Percentiles rank a stretch among this genome's conserved stretches.
Evolutionary conservation across 2,329 filamentous ascomycete genomes (phyloP).

Genomic region (Penicillium sp.): DNA sequence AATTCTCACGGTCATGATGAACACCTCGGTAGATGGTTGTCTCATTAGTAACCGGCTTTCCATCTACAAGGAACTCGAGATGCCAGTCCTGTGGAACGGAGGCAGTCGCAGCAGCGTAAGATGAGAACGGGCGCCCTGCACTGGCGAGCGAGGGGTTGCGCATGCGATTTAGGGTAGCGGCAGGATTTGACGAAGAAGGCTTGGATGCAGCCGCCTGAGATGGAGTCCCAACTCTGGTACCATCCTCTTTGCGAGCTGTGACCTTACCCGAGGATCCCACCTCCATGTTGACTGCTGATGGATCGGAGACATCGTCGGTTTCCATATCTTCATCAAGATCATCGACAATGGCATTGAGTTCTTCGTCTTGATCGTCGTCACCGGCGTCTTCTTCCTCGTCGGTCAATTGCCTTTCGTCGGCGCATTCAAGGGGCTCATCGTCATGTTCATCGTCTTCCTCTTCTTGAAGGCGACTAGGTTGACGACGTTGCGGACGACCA

Average conservation of each 20-base stretch:
- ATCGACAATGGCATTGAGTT: slow-evolving; percentile 84
- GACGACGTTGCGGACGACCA: slow-evolving; percentile 60
- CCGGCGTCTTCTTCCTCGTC: slow-evolving; percentile 64
- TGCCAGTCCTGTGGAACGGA: slow-evolving; percentile 90
- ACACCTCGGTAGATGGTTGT: slow-evolving; percentile 96
- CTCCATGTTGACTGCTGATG: slow-evolving; percentile 87
- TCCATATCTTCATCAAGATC: slow-evolving; percentile 83
- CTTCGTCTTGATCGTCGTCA: slow-evolving; percentile 53
- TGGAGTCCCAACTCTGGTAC: slow-evolving; percentile 80
- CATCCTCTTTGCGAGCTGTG: slow-evolving; percentile 87
- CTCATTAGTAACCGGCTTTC: slow-evolving; percentile 79
- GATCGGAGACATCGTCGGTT: slow-evolving; percentile 71
- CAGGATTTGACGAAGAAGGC: slow-evolving; percentile 38
- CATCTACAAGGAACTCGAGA: slow-evolving; percentile 88
- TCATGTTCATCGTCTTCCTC: slow-evolving; percentile 58
- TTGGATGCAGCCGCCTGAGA: slow-evolving; percentile 57
- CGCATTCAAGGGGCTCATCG: slow-evolving; percentile 79
- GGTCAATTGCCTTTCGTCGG: slow-evolving; percentile 81
- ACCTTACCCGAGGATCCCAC: slow-evolving; percentile 82
- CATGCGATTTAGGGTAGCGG: slow-evolving; percentile 22
- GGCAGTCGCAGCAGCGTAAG: slow-evolving; percentile 82
- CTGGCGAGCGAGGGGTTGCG: slow-evolving; percentile 51
- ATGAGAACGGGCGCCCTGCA: slow-evolving; percentile 60
- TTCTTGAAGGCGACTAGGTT: slow-evolving; percentile 57
- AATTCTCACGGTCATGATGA: slow-evolving; percentile 64